These are phyloP conservation scores for Atkinsonella texensis DNA, from an alignment of 2,329 filamentous ascomycete species.

Conservation along the genomic window DNA sequence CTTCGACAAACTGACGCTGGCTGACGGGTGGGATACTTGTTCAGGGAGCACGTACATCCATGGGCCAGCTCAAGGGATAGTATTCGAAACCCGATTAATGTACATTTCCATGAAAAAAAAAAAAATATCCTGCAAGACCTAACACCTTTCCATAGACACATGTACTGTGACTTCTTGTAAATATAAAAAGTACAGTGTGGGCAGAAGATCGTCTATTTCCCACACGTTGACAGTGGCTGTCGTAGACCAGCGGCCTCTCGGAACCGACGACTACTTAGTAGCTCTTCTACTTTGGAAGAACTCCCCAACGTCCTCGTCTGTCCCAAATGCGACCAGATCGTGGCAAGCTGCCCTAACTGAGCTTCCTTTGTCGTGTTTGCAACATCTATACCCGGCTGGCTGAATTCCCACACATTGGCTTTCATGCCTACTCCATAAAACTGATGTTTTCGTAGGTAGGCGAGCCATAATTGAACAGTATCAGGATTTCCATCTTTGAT, in stretches of 20 bases:
- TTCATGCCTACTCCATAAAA: slow-evolving; percentile 99
- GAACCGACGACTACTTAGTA: slow-evolving; percentile 41
- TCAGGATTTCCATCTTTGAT: slow-evolving; percentile 87
- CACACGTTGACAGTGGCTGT: slow-evolving; percentile 7
- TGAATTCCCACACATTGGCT: slow-evolving; percentile 90
- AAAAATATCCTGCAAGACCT: neutral
- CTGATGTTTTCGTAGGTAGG: slow-evolving; percentile 81
- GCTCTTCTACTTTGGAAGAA: slow-evolving; percentile 43
- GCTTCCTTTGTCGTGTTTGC: slow-evolving; percentile 14
- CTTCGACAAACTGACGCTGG: too few species aligned
- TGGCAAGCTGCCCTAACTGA: slow-evolving; percentile 25
- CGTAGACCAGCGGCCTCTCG: slow-evolving; percentile 22
- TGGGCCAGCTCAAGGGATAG: too few species aligned
- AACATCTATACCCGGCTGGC: slow-evolving; percentile 43
- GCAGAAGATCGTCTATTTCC: neutral
- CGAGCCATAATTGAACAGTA: slow-evolving; percentile 81
- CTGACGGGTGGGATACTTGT: too few species aligned
- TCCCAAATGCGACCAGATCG: slow-evolving; percentile 44
- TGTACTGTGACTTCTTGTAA: neutral
- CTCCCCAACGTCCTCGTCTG: slow-evolving; percentile 37
- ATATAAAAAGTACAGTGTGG: neutral
- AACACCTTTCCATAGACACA: neutral
- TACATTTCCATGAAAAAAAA: neutral
- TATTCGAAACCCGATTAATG: too few species aligned
- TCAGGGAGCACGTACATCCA: too few species aligned